Evolutionary conservation across 2,329 filamentous ascomycete species (phyloP), one percentile per base, ranked within the genome.

Genomic region (Stemphylium lycopersici): DNA sequence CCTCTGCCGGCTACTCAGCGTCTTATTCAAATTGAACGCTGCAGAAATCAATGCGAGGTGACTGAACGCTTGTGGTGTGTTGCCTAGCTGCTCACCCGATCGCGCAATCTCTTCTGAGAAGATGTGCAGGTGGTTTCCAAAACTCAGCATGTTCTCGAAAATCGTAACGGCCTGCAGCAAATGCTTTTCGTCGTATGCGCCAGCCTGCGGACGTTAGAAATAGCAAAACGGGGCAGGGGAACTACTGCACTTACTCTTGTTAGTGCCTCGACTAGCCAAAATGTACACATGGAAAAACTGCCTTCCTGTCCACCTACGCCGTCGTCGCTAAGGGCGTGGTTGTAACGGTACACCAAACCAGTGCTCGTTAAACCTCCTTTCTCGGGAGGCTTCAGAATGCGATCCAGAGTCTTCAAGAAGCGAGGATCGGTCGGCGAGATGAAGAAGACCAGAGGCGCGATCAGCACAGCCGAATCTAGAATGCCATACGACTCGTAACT

Each of bases 201-300:
- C 73, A 29, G 73, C 72, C 66, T 71, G 38, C 31, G 16, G 38
- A 32, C 26, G 22, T 51, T 33, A 51, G 41, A 43, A 39, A 63
- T 42, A 61, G 38, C 18, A 52, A 22, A 29, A 26, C 26, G 15
- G 10, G 12, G 6, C 12, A 37, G 15, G 48, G 38, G 43, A 33
- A 12, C 32, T 36, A 42, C 80, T 77, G 62, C 83, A 78, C 59
- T 22, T 61, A 88, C 88, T 29, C 89, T 82, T 26, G 88, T 90
- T 76, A 92, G 82, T 20, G 89, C 88, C 74, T 92, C 90, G 11
- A 92, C 88, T 0, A 91, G 83, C 90, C 90, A 92, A 71, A 92
- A 92, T 0, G 89, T 92, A 68, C 89, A 91, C 88, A 92, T 91
- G 67, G 83, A 87, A 69, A 92, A 92, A 16, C 89, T 88, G 18